A percentile compares a stretch with the other conserved stretches of the same genome.
phyloP scores from a whole-genome alignment of 1,139 yeast genomes.

The Protomyces lactucae-debilis region DNA sequence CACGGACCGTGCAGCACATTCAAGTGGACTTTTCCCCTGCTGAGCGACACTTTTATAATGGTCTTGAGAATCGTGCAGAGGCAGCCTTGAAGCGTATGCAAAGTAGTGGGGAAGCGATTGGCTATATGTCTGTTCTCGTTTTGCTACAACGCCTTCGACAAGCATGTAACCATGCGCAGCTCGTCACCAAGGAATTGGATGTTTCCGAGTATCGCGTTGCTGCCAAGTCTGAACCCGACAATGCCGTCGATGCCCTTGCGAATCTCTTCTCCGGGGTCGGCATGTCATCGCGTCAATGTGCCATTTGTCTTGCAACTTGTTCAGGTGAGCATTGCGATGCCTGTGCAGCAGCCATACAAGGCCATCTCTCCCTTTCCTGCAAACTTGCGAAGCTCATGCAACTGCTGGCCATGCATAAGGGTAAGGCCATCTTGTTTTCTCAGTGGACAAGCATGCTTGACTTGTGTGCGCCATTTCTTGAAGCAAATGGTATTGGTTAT shows the following conservation, averaged over 20 bases:
- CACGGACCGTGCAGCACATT: constrained; percentile 65
- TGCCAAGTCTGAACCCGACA: constrained; percentile 4
- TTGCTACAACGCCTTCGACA: constrained; percentile 79
- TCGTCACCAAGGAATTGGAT: constrained; percentile 16
- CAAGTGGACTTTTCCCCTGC: constrained; percentile 58
- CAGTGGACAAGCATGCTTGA: constrained; percentile 80
- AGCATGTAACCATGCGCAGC: constrained; percentile 68
- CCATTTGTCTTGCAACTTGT: background rate
- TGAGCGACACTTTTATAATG: constrained; percentile 62
- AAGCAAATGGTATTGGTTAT: constrained; percentile 47
- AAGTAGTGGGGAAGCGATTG: constrained; percentile 54
- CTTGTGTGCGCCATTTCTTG: constrained; percentile 56
- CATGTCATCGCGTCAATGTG: background rate
- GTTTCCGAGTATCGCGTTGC: constrained; percentile 12
- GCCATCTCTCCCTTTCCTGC: constrained; percentile 13
- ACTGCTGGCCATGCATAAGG: constrained; percentile 4
- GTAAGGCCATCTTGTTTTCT: constrained; percentile 69
- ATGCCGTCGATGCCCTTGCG: constrained; percentile 9
- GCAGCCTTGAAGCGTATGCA: constrained; percentile 59
- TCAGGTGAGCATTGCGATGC: constrained; percentile 5
- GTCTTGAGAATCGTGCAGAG: constrained; percentile 64
- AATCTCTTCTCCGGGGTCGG: constrained; percentile 1
- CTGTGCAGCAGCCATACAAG: constrained; percentile 4
- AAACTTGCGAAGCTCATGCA: constrained; percentile 23
- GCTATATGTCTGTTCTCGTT: constrained; percentile 71